Evolutionary conservation across 345 rosid species (phyloP), one percentile per base, ranked within the genome.

Genomic region (Corchorus capsularis): DNA sequence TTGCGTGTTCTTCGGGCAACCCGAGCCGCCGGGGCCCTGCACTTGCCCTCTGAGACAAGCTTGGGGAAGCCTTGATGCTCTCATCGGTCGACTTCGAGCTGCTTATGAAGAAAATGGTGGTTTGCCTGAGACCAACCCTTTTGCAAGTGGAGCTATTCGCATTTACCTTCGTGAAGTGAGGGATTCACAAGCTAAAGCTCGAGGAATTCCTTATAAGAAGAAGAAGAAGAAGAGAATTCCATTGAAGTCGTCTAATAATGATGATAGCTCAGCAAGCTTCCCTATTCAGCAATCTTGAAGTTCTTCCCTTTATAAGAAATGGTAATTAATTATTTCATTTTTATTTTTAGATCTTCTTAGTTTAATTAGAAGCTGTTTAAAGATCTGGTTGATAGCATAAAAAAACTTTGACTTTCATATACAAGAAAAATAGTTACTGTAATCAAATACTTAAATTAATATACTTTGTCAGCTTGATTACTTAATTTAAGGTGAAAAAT

Each of bases 21-120:
- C 92, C 0, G 98, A 93, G 74, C 96, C 98, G 4, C 85, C 91
- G 0, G 94, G 98, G 43, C 91, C 92, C 3, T 93, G 98, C 79
- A 86, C 87, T 63, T 93, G 98, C 72, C 96, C 98, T 0, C 85
- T 93, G 1, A 89, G 86, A 57, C 97, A 93, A 82, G 97, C 97
- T 27, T 93, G 97, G 97, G 97, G 97, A 3, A 93, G 97, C 81
- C 92, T 93, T 8, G 97, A 93, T 75, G 96, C 97, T 8, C 90
- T 93, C 79, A 93, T 93, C 87, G 98, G 98, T 16, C 86, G 98
- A 54, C 86, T 93, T 32, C 82, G 98, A 69, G 98, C 96, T 8
- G 98, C 98, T 45, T 93, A 82, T 19, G 98, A 91, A 69, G 98
- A 93, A 73, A 91, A 91, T 79, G 96, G 98, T 3, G 94, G 94